Percentiles rank a stretch among this genome's conserved stretches.
phyloP scores from a whole-genome alignment of 768 basidiomycete genomes.

The Serendipita vermifera region DNA sequence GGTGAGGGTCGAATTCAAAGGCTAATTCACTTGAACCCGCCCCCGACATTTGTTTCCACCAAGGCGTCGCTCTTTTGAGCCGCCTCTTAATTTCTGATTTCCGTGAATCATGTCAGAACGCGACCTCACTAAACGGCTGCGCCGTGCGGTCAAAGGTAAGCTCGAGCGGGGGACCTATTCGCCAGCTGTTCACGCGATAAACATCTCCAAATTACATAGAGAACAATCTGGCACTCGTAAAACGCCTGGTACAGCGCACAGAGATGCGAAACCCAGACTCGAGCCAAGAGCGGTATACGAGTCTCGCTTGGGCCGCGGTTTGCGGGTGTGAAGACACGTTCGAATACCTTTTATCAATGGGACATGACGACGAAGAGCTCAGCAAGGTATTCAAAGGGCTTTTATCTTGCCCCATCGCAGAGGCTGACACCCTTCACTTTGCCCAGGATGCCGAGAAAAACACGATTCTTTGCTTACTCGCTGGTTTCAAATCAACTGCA shows the following conservation, averaged over 20 bases:
- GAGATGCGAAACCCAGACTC: constrained; percentile 89
- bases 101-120: constrained; percentile 59
- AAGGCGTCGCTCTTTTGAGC: background rate
- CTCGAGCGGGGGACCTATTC: background rate
- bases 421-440: background rate
- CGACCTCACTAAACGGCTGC: constrained; percentile 59
- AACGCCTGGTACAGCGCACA: constrained; percentile 68
- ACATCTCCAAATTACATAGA: constrained; percentile 36
- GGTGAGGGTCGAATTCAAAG: background rate
- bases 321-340: constrained; percentile 87
- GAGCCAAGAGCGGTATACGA: constrained; percentile 61
- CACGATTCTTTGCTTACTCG: constrained; percentile 87
- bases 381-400: constrained; percentile 51
- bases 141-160: constrained; percentile 67
- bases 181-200: constrained; percentile 1
- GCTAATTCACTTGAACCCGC: background rate
- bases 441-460: constrained; percentile 80
- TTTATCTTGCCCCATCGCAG: background rate
- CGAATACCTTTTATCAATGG: constrained; percentile 70
- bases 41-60: background rate
- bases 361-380: constrained; percentile 88
- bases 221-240: constrained; percentile 89
- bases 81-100: background rate
- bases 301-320: constrained; percentile 82
- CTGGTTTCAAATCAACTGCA: constrained; percentile 52